These are phyloP conservation scores for Crotalaria pallida DNA, from an alignment of 306 rosid species.

Conservation along the genomic window DNA sequence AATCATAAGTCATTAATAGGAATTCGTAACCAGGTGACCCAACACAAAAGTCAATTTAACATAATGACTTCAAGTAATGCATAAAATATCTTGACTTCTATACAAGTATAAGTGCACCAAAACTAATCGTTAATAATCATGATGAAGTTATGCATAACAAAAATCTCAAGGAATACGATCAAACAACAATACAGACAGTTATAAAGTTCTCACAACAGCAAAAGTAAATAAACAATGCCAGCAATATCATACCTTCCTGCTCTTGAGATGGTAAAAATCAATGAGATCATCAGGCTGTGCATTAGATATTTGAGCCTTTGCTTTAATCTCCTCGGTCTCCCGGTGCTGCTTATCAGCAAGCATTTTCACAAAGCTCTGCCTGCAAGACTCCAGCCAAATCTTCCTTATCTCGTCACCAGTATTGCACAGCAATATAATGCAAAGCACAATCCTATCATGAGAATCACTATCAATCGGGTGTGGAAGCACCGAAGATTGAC, in stretches of 20 bases:
- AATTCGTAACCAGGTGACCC: not conserved
- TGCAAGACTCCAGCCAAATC: slow-evolving; percentile 87
- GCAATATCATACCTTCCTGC: slow-evolving; percentile 69
- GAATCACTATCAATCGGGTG: slow-evolving; percentile 95
- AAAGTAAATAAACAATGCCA: slow-evolving; percentile 11
- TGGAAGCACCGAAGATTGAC: slow-evolving; percentile 75
- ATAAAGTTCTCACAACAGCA: not conserved
- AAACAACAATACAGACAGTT: not conserved
- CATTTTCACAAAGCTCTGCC: slow-evolving; percentile 94
- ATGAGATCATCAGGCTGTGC: slow-evolving; percentile 98
- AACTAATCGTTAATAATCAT: not conserved
- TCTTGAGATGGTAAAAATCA: slow-evolving; percentile 96
- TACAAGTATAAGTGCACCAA: not conserved
- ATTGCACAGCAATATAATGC: slow-evolving; percentile 71
- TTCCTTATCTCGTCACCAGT: slow-evolving; percentile 70
- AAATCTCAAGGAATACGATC: slow-evolving; percentile 3
- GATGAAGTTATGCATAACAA: slow-evolving; percentile 1
- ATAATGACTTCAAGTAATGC: slow-evolving; percentile 1
- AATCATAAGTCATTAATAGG: not conserved
- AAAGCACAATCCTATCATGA: slow-evolving; percentile 74
- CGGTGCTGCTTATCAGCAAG: slow-evolving; percentile 87
- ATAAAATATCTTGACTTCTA: not conserved
- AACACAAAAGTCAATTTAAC: not conserved
- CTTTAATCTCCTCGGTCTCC: slow-evolving; percentile 81
- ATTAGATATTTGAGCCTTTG: slow-evolving; percentile 81